These are phyloP conservation scores for Xylariaceae sp. DNA, from an alignment of 2,329 filamentous ascomycete species.

Conservation along the genomic window DNA sequence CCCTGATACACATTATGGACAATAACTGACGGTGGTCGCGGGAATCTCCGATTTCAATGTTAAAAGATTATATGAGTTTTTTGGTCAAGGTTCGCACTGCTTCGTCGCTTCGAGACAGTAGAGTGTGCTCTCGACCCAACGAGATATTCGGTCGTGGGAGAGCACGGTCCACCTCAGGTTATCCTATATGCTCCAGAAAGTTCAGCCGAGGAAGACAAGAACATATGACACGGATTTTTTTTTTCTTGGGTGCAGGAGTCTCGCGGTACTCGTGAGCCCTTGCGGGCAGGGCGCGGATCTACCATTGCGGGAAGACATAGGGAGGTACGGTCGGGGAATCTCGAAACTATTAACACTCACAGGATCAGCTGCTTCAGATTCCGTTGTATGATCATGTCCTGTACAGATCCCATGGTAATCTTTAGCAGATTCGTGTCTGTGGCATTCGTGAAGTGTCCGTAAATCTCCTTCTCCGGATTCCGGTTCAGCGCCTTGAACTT, in stretches of 20 bases:
- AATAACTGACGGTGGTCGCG: slow-evolving; percentile 10
- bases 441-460: slow-evolving; percentile 58
- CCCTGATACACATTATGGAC: slow-evolving; percentile 21
- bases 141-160: slow-evolving; percentile 9
- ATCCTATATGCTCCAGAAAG: slow-evolving; percentile 33
- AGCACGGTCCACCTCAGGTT: slow-evolving; percentile 17
- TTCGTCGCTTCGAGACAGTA: slow-evolving; percentile 19
- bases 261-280: slow-evolving; percentile 21
- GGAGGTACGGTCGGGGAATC: slow-evolving; percentile 18
- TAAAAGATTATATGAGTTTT: slow-evolving; percentile 11
- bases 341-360: slow-evolving; percentile 40
- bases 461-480: slow-evolving; percentile 58
- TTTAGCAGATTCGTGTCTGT: slow-evolving; percentile 71
- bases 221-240: neutral
- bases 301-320: slow-evolving; percentile 11
- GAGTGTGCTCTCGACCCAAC: slow-evolving; percentile 3
- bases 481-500: slow-evolving; percentile 74
- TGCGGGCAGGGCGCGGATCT: slow-evolving; percentile 14
- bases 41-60: slow-evolving; percentile 10
- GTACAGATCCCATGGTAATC: slow-evolving; percentile 79
- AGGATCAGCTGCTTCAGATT: slow-evolving; percentile 75
- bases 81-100: slow-evolving; percentile 15
- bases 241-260: slow-evolving; percentile 6
- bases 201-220: slow-evolving; percentile 25
- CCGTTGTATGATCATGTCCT: slow-evolving; percentile 83